Evolutionary conservation across 306 rosid genomes (phyloP).

Genomic region (Arachis stenosperma): DNA sequence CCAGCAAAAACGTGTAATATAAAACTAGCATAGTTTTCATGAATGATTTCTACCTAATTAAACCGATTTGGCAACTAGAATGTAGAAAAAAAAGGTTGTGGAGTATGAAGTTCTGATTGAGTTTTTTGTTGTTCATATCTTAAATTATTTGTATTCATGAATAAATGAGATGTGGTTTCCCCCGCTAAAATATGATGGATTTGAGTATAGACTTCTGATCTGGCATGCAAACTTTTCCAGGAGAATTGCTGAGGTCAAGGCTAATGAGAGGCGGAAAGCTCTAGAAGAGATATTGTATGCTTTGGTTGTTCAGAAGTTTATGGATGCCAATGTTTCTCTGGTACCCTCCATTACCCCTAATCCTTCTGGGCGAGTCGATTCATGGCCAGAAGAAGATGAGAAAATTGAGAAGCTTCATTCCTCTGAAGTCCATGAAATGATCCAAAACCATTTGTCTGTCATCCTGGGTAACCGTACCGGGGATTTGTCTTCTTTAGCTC

Average conservation of each 20-base stretch:
- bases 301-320: conserved; percentile 82
- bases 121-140: background rate
- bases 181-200: too few species aligned
- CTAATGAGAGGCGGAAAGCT: conserved; percentile 72
- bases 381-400: conserved; percentile 73
- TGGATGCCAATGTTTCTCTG: conserved; percentile 80
- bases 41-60: background rate
- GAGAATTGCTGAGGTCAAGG: conserved; percentile 94
- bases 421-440: conserved; percentile 86
- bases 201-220: background rate
- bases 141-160: conserved; percentile 19
- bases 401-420: conserved; percentile 79
- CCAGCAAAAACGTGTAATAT: background rate
- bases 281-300: conserved; percentile 86
- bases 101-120: background rate
- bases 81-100: background rate
- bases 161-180: too few species aligned
- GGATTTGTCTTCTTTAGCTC: conserved; percentile 74
- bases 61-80: conserved; percentile 1
- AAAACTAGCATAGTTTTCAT: background rate
- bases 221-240: conserved; percentile 51
- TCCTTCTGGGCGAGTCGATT: conserved; percentile 65
- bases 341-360: conserved; percentile 60
- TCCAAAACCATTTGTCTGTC: conserved; percentile 77
- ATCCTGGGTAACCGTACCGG: conserved; percentile 67